These are phyloP conservation scores for Piper betle DNA, from an alignment of 164 flowering plant species.

Conservation along the genomic window DNA sequence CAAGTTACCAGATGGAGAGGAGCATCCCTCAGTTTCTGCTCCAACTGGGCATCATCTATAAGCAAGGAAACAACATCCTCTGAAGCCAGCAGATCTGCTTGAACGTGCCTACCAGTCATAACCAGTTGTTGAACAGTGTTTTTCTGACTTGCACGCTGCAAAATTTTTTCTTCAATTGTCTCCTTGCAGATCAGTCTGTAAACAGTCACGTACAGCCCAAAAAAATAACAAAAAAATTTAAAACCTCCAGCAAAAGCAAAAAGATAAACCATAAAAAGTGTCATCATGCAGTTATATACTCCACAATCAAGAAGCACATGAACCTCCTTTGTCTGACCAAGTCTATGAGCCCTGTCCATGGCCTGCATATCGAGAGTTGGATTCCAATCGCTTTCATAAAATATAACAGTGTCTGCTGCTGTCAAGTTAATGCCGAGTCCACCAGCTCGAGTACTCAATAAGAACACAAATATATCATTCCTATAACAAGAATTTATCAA, in stretches of 20 bases:
- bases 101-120: conserved; percentile 97
- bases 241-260: neutral
- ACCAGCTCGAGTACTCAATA: conserved; percentile 98
- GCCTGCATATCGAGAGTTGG: conserved; percentile 98
- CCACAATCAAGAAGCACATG: conserved; percentile 14
- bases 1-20: conserved; percentile 37
- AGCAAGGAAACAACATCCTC: conserved; percentile 94
- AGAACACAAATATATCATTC: conserved; percentile 91
- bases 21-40: conserved; percentile 72
- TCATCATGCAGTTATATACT: no score
- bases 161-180: conserved; percentile 95
- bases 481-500: conserved; percentile 26
- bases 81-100: conserved; percentile 85
- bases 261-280: neutral
- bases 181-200: conserved; percentile 93
- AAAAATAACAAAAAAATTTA: neutral
- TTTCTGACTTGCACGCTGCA: conserved; percentile 96
- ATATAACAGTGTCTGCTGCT: conserved; percentile 98
- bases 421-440: conserved; percentile 98
- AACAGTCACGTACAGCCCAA: conserved; percentile 52
- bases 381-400: conserved; percentile 99
- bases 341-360: conserved; percentile 97
- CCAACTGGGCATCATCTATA: conserved; percentile 86
- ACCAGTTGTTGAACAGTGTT: conserved; percentile 95
- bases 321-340: conserved; percentile 98